These are phyloP conservation scores for Leccinum imitatum DNA, from an alignment of 768 basidiomycete species.

Conservation along the genomic window DNA sequence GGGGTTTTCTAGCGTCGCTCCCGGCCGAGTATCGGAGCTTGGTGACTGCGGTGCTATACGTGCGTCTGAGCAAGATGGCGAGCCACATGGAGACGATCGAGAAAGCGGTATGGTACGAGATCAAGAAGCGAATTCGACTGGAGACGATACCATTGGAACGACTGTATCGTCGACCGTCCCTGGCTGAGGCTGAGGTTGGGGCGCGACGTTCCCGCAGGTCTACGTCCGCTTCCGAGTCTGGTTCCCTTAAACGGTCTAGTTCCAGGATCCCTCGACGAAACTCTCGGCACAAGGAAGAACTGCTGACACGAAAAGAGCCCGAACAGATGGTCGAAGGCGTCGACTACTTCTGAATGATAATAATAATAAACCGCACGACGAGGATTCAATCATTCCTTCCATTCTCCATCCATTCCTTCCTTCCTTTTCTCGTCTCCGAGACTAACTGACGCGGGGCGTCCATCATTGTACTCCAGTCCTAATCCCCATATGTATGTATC, in stretches of 20 bases:
- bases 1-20: slow-evolving; percentile 37
- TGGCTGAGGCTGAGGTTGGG: not conserved
- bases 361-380: slow-evolving; percentile 16
- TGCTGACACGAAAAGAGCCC: not conserved
- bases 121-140: slow-evolving; percentile 33
- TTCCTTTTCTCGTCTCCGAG: not conserved
- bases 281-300: not conserved
- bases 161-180: slow-evolving; percentile 17
- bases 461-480: not conserved
- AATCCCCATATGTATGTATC: slow-evolving; percentile 10
- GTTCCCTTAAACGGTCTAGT: slow-evolving; percentile 5
- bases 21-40: slow-evolving; percentile 37
- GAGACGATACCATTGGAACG: slow-evolving; percentile 21
- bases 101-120: slow-evolving; percentile 33
- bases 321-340: slow-evolving; percentile 29
- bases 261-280: slow-evolving; percentile 6
- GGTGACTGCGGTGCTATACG: slow-evolving; percentile 34
- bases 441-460: not conserved
- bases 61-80: slow-evolving; percentile 35
- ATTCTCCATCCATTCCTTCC: not conserved
- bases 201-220: slow-evolving; percentile 9
- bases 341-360: slow-evolving; percentile 32
- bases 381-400: slow-evolving; percentile 1
- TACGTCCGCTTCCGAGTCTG: not conserved
- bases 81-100: slow-evolving; percentile 42